These are phyloP conservation scores for Fusarium veterinarium DNA, from an alignment of 2,329 filamentous ascomycete genomes.

Conservation along the genomic window DNA sequence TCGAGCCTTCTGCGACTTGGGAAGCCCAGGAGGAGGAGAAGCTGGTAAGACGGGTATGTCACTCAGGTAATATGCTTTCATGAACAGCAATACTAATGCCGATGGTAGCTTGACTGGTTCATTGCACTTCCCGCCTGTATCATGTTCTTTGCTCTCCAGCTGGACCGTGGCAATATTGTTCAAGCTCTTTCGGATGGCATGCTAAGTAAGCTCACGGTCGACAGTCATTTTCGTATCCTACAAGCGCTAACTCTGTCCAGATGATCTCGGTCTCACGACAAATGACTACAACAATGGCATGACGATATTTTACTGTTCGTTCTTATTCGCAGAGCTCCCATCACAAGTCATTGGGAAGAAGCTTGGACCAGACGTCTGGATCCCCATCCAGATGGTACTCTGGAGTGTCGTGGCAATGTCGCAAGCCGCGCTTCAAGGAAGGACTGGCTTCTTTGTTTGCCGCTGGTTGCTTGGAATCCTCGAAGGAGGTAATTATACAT, in stretches of 20 bases:
- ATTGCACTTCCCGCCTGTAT: background rate
- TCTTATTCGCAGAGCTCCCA: background rate
- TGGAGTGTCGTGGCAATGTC: background rate
- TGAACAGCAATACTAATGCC: background rate
- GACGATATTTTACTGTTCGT: background rate
- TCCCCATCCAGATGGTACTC: background rate
- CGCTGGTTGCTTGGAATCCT: background rate
- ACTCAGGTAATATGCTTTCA: fast-evolving
- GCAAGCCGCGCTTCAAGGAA: background rate
- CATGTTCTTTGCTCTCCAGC: background rate
- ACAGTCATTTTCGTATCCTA: background rate
- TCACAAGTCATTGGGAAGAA: background rate
- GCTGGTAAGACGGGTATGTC: background rate
- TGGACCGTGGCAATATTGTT: background rate
- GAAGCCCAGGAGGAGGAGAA: background rate
- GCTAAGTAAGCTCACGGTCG: background rate
- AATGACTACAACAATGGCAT: background rate
- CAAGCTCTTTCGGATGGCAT: background rate
- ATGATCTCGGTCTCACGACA: background rate
- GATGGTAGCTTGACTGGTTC: background rate
- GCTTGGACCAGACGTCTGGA: background rate
- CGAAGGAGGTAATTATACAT: background rate
- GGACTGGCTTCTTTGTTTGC: background rate
- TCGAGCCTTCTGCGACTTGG: background rate
- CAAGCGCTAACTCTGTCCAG: background rate